Percentiles rank a stretch among this genome's conserved stretches.
Evolutionary conservation across 768 basidiomycete species (phyloP).

Genomic region (Rhodotorula babjevae): DNA sequence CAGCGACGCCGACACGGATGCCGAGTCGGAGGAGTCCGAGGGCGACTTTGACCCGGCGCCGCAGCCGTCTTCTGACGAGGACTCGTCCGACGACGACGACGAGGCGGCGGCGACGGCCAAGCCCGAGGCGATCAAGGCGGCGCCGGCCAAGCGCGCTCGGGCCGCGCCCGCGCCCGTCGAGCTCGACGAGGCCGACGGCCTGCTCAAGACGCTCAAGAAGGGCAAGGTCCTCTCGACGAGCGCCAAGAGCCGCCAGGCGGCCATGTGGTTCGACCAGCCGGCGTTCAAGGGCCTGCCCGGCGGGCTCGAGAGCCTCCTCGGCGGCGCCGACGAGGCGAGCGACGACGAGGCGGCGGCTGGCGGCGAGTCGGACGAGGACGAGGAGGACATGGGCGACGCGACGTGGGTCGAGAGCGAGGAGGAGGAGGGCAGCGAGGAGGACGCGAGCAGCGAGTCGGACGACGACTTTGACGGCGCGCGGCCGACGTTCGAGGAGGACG

Average conservation of each 20-base stretch:
- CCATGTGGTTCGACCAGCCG: constrained; percentile 94
- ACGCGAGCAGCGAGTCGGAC: constrained; percentile 45
- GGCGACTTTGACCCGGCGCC: constrained; percentile 43
- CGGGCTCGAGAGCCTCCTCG: constrained; percentile 43
- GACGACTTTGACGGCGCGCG: constrained; percentile 73
- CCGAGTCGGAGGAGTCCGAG: constrained; percentile 45
- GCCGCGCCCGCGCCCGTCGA: constrained; percentile 30
- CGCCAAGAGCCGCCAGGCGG: constrained; percentile 54
- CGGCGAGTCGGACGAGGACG: constrained; percentile 37
- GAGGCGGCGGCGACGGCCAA: constrained; percentile 13
- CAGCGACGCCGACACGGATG: constrained; percentile 57
- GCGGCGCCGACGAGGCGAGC: constrained; percentile 37
- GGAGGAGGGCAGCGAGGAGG: constrained; percentile 45
- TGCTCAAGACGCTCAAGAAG: constrained; percentile 53
- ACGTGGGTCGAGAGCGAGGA: constrained; percentile 43
- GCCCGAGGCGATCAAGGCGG: not conserved
- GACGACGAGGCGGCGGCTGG: constrained; percentile 31
- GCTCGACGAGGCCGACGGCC: constrained; percentile 45
- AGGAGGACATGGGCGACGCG: constrained; percentile 45
- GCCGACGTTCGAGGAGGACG: constrained; percentile 51
- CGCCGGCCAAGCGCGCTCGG: constrained; percentile 48
- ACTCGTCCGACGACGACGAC: constrained; percentile 29
- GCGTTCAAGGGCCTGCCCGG: constrained; percentile 66
- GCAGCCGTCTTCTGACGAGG: constrained; percentile 38
- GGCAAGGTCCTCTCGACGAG: constrained; percentile 56